phyloP scores from a whole-genome alignment of 345 rosid species.

The Triadica sebifera region DNA sequence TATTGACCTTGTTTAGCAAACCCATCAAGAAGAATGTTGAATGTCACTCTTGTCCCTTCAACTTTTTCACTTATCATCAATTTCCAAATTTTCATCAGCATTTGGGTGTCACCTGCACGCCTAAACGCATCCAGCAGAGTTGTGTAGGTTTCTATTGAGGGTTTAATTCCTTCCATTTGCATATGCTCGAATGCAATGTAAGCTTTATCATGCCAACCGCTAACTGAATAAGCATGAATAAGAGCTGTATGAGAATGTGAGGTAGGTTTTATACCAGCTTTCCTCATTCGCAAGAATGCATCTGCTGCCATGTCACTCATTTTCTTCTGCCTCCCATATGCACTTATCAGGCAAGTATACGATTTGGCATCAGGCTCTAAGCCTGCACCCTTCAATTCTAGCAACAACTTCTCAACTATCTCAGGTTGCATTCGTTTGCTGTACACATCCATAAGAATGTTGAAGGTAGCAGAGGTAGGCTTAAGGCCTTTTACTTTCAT shows the following conservation, averaged over 20 bases:
- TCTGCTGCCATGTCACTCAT: constrained; percentile 86
- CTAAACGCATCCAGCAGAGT: constrained; percentile 80
- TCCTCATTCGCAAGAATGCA: constrained; percentile 74
- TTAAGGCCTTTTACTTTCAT: constrained; percentile 61
- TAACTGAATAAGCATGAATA: constrained; percentile 79
- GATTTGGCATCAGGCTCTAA: constrained; percentile 66
- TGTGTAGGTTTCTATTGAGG: constrained; percentile 79
- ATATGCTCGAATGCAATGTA: constrained; percentile 57
- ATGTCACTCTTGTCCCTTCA: constrained; percentile 68
- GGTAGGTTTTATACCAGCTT: constrained; percentile 62
- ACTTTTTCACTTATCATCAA: constrained; percentile 57
- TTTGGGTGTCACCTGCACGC: constrained; percentile 62
- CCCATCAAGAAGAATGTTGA: constrained; percentile 80
- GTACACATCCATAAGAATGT: constrained; percentile 81
- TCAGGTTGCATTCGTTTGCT: constrained; percentile 91
- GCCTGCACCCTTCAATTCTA: constrained; percentile 63
- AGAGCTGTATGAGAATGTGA: constrained; percentile 82
- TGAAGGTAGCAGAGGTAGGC: constrained; percentile 59
- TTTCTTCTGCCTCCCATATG: constrained; percentile 70
- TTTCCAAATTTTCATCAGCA: constrained; percentile 75
- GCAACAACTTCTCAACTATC: constrained; percentile 58
- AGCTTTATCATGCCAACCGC: constrained; percentile 85
- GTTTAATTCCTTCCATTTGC: constrained; percentile 64
- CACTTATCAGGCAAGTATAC: constrained; percentile 71
- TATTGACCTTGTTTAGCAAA: constrained; percentile 87